A percentile compares a stretch with the other conserved stretches of the same genome.
Evolutionary conservation across 805 yeast genomes (phyloP).

Genomic region (Vanderwaltozyma verrucispora): DNA sequence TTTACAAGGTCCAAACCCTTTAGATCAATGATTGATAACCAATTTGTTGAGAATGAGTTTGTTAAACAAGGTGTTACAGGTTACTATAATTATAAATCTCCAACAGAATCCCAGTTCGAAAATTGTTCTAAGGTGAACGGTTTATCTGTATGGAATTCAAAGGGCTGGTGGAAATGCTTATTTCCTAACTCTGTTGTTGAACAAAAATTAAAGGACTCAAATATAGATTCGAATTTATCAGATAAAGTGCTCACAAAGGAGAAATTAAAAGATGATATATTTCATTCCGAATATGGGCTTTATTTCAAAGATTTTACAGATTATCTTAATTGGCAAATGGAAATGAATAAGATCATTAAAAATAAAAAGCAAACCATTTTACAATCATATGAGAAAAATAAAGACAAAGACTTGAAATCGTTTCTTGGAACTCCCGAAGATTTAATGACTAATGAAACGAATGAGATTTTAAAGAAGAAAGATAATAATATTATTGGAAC

Average conservation of each 20-base stretch:
- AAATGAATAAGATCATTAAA: conserved; percentile 39
- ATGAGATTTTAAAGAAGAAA: conserved; percentile 1
- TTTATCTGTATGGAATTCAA: conserved; percentile 66
- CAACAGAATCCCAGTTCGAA: conserved; percentile 47
- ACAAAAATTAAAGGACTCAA: conserved; percentile 13
- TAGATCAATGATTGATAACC: not conserved
- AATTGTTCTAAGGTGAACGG: conserved; percentile 61
- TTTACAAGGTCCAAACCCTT: not conserved
- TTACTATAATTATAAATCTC: conserved; percentile 41
- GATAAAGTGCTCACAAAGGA: conserved; percentile 41
- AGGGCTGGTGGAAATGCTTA: conserved; percentile 86
- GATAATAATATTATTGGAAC: conserved; percentile 29
- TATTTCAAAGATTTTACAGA: conserved; percentile 59
- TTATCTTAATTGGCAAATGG: conserved; percentile 56
- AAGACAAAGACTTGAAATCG: not conserved
- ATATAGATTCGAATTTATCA: conserved; percentile 14
- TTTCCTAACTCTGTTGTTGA: conserved; percentile 47
- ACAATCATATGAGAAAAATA: not conserved
- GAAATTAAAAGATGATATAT: conserved; percentile 38
- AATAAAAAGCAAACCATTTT: conserved; percentile 25
- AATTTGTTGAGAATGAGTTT: not conserved
- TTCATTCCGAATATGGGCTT: conserved; percentile 38
- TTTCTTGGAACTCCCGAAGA: conserved; percentile 18
- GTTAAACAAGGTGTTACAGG: conserved; percentile 28
- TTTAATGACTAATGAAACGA: conserved; percentile 9